Conservation (phyloP, 306 rosid species). For the Senna siamea region DNA sequence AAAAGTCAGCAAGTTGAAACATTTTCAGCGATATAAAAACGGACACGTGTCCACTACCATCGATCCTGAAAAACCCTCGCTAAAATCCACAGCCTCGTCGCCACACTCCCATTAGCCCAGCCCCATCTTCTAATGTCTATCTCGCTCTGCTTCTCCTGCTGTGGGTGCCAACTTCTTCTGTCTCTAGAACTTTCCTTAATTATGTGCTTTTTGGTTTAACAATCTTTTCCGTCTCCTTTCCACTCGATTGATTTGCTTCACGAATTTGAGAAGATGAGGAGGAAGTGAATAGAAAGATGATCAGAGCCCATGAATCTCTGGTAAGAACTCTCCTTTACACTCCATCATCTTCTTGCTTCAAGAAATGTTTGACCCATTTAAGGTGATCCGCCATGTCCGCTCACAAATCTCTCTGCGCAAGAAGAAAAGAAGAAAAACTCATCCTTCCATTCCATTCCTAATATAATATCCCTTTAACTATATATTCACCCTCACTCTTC, state of each 20-base stretch:
- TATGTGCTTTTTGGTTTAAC: neutral
- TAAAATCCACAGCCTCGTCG: slow-evolving; percentile 8
- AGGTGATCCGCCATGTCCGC: slow-evolving; percentile 44
- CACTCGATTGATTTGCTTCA: too few relatives aligned
- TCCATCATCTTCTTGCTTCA: slow-evolving; percentile 35
- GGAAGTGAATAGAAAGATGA: slow-evolving; percentile 31
- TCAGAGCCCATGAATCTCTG: slow-evolving; percentile 20
- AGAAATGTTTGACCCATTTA: slow-evolving; percentile 46
- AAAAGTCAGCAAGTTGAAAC: neutral
- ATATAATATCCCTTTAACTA: too few relatives aligned
- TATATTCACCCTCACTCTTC: neutral
- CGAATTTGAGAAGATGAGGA: slow-evolving; percentile 25
- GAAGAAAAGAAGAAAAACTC: too few relatives aligned
- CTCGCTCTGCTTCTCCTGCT: neutral
- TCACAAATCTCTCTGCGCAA: too few relatives aligned
- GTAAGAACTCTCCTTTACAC: neutral
- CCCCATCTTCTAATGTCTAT: too few relatives aligned
- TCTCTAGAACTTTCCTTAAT: neutral
- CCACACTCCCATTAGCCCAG: too few relatives aligned
- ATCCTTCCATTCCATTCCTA: slow-evolving; percentile 37
- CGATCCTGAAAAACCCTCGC: neutral
- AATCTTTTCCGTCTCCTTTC: neutral
- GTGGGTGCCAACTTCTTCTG: neutral
- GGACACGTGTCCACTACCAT: slow-evolving; percentile 56
- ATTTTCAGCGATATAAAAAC: slow-evolving; percentile 35